Conservation (phyloP, 208 protist species). For the Trypanosoma caninum region DNA sequence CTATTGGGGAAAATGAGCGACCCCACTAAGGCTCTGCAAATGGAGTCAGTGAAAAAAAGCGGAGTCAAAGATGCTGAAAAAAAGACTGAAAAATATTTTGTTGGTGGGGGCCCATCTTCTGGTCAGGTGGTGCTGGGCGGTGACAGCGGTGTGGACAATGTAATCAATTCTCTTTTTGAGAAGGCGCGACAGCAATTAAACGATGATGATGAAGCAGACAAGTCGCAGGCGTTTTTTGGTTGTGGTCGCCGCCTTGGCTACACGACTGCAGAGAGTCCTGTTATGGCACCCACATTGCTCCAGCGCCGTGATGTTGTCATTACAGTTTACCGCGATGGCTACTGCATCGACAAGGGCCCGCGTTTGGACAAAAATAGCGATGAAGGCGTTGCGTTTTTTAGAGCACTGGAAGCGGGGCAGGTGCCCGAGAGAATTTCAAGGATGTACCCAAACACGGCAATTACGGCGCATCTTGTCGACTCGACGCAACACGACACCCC, state of each 20-base stretch:
- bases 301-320: conserved; percentile 47
- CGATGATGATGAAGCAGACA: conserved; percentile 9
- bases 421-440: conserved; percentile 47
- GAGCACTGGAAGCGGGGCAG: conserved; percentile 48
- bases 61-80: not conserved
- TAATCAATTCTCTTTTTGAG: conserved; percentile 35
- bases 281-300: conserved; percentile 48
- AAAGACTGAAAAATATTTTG: conserved; percentile 42
- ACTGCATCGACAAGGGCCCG: conserved; percentile 53
- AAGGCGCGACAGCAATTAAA: not conserved
- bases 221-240: conserved; percentile 62
- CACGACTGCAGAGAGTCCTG: conserved; percentile 57
- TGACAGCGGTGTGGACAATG: conserved; percentile 12
- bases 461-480: conserved; percentile 60
- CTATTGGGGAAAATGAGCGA: not conserved
- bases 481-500: conserved; percentile 44
- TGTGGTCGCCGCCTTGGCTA: conserved; percentile 70
- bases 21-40: too few relatives aligned
- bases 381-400: conserved; percentile 47
- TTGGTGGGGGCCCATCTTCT: conserved; percentile 49
- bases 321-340: conserved; percentile 68
- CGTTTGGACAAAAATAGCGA: conserved; percentile 22
- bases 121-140: conserved; percentile 51
- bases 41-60: too few relatives aligned
- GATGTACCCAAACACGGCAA: conserved; percentile 57